Conservation (phyloP, 257 asterid genomes). For the Echium plantagineum region DNA sequence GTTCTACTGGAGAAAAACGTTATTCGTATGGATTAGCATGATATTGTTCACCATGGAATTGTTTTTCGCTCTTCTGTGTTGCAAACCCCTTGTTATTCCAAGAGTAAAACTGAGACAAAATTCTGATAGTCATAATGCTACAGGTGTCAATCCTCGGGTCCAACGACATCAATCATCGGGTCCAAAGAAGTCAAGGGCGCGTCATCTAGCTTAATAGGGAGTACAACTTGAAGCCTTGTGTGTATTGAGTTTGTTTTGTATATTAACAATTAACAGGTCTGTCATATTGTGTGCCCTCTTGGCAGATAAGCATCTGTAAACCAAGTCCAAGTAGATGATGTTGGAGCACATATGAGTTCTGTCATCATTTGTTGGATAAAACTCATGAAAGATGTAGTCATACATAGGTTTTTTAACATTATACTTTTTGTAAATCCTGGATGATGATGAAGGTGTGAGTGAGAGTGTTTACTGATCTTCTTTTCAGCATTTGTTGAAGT, state of each 20-base stretch:
- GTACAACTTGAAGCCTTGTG: no score
- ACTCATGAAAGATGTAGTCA: no score
- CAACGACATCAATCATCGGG: conserved; percentile 15
- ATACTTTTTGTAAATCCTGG: no score
- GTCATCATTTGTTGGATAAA: no score
- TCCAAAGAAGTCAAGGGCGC: conserved; percentile 5
- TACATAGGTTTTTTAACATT: no score
- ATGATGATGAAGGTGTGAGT: no score
- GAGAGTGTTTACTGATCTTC: no score
- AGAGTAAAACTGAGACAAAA: conserved; percentile 34
- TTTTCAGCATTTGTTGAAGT: no score
- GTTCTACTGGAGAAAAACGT: conserved; percentile 71
- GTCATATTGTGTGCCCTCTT: no score
- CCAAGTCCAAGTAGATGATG: background rate
- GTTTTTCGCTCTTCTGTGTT: conserved; percentile 52
- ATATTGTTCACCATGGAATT: conserved; percentile 44
- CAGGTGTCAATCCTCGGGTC: conserved; percentile 12
- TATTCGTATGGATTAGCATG: conserved; percentile 79
- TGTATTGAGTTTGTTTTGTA: background rate
- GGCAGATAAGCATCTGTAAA: no score
- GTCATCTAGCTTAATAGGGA: no score
- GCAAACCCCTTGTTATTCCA: conserved; percentile 61
- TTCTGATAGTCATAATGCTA: conserved; percentile 16
- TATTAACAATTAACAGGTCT: background rate
- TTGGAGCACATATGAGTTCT: background rate